Conservation (phyloP, 2,329 filamentous ascomycete genomes). For the Colletotrichum falcatum region DNA sequence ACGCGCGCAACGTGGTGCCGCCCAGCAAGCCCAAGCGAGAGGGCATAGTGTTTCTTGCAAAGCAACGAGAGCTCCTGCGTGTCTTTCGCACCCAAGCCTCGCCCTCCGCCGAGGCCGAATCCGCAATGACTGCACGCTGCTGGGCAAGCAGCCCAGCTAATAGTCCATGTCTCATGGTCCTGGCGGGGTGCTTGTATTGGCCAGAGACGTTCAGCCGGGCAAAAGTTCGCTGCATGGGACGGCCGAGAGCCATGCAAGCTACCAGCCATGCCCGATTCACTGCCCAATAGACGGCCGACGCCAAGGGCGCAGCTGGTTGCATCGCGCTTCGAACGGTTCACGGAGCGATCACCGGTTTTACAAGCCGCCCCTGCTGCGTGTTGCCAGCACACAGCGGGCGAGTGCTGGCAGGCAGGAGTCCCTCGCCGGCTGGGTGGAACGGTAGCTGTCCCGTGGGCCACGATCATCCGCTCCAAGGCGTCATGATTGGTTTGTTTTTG, state of each 20-base stretch:
- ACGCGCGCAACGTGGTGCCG: neutral
- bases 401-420: neutral
- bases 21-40: neutral
- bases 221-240: neutral
- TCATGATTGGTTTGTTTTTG: neutral
- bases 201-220: neutral
- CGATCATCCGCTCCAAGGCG: neutral
- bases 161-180: neutral
- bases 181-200: neutral
- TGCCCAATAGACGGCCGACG: neutral
- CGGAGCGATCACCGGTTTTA: neutral
- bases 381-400: neutral
- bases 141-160: neutral
- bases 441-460: neutral
- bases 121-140: neutral
- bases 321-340: neutral
- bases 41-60: neutral
- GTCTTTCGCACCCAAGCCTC: neutral
- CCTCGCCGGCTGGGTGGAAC: neutral
- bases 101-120: neutral
- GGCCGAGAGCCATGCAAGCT: neutral
- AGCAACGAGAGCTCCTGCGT: too few species aligned
- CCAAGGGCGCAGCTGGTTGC: neutral
- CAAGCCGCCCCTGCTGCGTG: neutral
- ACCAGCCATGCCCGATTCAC: neutral